Evolutionary conservation across 495 filamentous ascomycete genomes (phyloP).

Genomic region (Penicillium canariense): DNA sequence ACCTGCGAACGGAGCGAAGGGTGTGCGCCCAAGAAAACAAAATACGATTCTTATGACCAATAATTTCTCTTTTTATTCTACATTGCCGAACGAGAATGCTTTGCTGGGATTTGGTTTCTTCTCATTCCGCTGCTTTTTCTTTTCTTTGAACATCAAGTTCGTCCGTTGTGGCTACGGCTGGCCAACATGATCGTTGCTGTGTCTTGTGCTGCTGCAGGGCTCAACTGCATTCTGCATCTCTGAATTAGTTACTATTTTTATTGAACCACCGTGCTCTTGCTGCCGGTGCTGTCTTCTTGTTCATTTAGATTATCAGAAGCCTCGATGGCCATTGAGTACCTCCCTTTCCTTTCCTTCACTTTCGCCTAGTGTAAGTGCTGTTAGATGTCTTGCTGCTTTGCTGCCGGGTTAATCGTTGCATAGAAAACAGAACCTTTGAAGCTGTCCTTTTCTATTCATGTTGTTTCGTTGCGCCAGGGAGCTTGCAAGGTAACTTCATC

Average conservation of each 20-base stretch:
- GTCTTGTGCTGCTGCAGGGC: neutral
- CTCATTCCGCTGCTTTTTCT: neutral
- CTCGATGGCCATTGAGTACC: conserved; percentile 1
- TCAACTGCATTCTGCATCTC: conserved; percentile 18
- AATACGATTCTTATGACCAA: conserved; percentile 33
- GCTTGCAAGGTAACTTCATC: neutral
- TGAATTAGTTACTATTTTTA: neutral
- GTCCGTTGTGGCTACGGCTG: neutral
- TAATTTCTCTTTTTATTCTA: conserved; percentile 3
- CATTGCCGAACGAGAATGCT: neutral
- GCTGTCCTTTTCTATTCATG: neutral
- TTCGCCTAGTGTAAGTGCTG: neutral
- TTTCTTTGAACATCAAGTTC: neutral
- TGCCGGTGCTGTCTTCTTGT: conserved; percentile 1
- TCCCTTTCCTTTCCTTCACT: neutral
- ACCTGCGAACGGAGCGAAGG: conserved; percentile 6
- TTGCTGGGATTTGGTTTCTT: neutral
- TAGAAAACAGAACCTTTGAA: conserved; percentile 1
- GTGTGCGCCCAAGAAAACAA: conserved; percentile 21
- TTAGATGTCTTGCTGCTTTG: neutral
- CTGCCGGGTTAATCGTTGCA: neutral
- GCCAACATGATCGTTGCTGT: neutral
- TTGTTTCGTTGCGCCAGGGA: neutral
- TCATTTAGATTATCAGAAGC: conserved; percentile 9
- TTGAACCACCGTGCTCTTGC: neutral